Evolutionary conservation across 768 basidiomycete species (phyloP).

Genomic region (Gautieria morchelliformis): DNA sequence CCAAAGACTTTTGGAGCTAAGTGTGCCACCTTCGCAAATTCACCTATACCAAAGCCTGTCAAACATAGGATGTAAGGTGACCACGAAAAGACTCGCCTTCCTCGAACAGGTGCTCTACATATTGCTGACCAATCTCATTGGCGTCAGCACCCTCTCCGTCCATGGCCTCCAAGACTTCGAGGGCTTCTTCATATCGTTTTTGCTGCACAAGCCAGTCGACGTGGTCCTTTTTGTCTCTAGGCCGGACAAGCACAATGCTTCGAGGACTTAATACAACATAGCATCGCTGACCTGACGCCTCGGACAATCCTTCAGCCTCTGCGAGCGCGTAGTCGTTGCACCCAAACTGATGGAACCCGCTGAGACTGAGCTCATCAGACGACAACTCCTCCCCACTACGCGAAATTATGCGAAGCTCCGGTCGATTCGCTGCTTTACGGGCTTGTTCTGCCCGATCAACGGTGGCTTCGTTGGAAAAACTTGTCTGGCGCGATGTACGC

Average conservation of each 20-base stretch:
- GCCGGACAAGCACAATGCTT: constrained; percentile 80
- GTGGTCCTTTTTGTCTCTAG: constrained; percentile 83
- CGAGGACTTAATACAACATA: constrained; percentile 83
- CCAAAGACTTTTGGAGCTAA: constrained; percentile 82
- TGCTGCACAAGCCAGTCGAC: constrained; percentile 87
- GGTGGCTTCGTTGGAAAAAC: constrained; percentile 49
- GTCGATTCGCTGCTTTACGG: constrained; percentile 80
- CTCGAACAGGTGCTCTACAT: constrained; percentile 74
- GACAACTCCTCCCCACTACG: constrained; percentile 82
- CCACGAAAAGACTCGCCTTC: constrained; percentile 43
- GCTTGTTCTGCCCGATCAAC: constrained; percentile 66
- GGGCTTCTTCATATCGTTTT: constrained; percentile 80
- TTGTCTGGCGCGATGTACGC: constrained; percentile 79
- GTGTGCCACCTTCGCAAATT: constrained; percentile 71
- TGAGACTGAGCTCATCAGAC: constrained; percentile 71
- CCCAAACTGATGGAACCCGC: constrained; percentile 72
- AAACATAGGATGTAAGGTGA: not conserved
- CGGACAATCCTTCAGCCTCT: constrained; percentile 21
- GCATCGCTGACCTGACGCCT: constrained; percentile 28
- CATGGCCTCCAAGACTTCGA: constrained; percentile 68
- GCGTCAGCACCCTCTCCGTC: constrained; percentile 42
- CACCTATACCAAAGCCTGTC: constrained; percentile 26
- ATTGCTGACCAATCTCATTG: constrained; percentile 71
- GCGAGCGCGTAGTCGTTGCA: constrained; percentile 87
- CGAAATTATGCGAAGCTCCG: constrained; percentile 88